phyloP scores from a whole-genome alignment of 495 filamentous ascomycete species.

The Evernia prunastri region DNA sequence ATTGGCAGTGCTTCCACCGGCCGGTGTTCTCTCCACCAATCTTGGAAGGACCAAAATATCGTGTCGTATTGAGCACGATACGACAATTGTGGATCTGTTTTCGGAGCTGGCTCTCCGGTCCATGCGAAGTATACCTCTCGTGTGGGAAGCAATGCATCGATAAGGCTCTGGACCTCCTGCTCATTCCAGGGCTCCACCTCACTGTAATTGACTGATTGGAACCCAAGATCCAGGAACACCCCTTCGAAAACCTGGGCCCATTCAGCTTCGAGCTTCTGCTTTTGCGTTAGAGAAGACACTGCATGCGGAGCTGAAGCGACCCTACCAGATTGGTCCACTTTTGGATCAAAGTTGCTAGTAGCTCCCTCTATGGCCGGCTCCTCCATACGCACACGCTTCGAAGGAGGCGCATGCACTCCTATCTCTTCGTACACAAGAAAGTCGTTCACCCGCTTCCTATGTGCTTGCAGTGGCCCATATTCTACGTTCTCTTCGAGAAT shows the following conservation, averaged over 20 bases:
- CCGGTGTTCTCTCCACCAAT: not conserved
- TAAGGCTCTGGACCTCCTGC: not conserved
- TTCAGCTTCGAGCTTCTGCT: not conserved
- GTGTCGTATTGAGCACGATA: not conserved
- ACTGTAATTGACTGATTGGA: not conserved
- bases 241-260: not conserved
- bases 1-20: not conserved
- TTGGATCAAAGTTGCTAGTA: not conserved
- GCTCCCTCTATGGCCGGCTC: not conserved
- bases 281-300: not conserved
- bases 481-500: not conserved
- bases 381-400: not conserved
- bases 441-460: not conserved
- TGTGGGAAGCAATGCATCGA: not conserved
- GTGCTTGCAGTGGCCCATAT: not conserved
- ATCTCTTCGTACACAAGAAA: not conserved
- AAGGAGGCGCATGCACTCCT: too few relatives aligned
- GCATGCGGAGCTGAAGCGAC: not conserved
- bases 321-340: not conserved
- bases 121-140: conserved; percentile 1
- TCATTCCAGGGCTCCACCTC: not conserved
- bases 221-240: not conserved
- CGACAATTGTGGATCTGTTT: not conserved
- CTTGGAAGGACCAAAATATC: not conserved
- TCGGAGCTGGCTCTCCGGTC: not conserved